These are phyloP conservation scores for Yarrowia sp. DNA, from an alignment of 805 yeast genomes.

Conservation along the genomic window DNA sequence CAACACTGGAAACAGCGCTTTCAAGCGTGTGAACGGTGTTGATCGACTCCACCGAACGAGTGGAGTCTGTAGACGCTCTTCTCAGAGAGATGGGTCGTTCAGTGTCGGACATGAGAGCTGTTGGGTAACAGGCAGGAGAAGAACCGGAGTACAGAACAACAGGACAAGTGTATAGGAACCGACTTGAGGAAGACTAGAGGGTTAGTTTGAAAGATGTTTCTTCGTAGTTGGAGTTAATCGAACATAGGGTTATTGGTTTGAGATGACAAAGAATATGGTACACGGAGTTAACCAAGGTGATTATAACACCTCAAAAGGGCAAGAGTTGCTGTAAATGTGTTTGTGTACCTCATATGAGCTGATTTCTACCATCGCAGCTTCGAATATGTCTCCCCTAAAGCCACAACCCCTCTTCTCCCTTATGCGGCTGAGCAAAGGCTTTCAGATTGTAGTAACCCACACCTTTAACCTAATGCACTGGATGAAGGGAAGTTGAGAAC, in stretches of 20 bases:
- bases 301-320: neutral
- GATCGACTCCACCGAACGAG: conserved; percentile 5
- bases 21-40: conserved; percentile 23
- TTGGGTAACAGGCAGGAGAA: neutral
- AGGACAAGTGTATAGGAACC: neutral
- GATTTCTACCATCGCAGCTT: too few species aligned
- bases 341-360: too few species aligned
- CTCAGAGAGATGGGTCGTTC: conserved; percentile 8
- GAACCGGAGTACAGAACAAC: neutral
- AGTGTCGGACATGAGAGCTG: neutral
- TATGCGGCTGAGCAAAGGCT: conserved; percentile 7
- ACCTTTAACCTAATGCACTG: conserved; percentile 16
- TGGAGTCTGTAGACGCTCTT: conserved; percentile 3
- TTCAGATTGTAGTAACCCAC: neutral
- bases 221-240: neutral
- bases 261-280: neutral
- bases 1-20: conserved; percentile 6
- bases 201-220: conserved; percentile 7
- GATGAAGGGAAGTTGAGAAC: neutral
- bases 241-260: neutral
- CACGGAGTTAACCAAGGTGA: too few species aligned
- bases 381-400: too few species aligned
- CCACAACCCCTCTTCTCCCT: too few species aligned
- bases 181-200: neutral
- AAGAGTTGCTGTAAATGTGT: neutral